Base-by-base conservation (phyloP, 2,329 filamentous ascomycete species). In the Hysterium pulicare region DNA sequence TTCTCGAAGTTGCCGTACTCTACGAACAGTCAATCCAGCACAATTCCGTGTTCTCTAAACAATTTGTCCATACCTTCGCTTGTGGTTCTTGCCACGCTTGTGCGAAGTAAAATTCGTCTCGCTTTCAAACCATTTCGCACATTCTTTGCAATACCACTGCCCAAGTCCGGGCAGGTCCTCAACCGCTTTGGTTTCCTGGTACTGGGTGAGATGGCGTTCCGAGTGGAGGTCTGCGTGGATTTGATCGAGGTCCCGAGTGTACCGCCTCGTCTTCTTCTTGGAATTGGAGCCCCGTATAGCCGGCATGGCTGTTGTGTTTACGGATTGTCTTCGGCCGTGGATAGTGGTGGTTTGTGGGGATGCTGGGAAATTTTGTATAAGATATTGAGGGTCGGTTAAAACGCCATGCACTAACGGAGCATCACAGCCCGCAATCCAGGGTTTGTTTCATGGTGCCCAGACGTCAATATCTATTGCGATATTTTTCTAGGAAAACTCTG, bases 61-160 rank as follows among this genome's bases (percentile, higher is more conserved):
- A 23, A 6, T 26, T n/a, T 2, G 9, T 38, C 59, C 67, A 51
- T 61, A 89, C 87, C 86, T 86, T 74, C 90, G 82, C 79, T 90
- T 96, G 71, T 98, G 93, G 51, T 87, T 88, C 72, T 96, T 98
- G 56, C 88, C 89, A 67, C 86, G 88, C 44, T 76, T 76, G 70
- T 98, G 93, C 21, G 80, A 76, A 26, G 77, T 74, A 44, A 95
- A 73, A 55, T 87, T 94, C 56, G 78, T 68, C 53, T 93, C 86
- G 38, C 83, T 86, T 67, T 97, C 91, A 66, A 94, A 97, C 85
- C 88, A 97, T 72, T 95, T 97, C 49, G 93, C 86, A 68, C 93
- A 98, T 69, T 95, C 87, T 13, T 86, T 76, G 68, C 93, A 98
- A 69, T 96, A 97, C 65, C 84, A 84, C 55, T 82, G 77, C 20